A percentile compares a stretch with the other conserved stretches of the same genome.
phyloP scores from a whole-genome alignment of 495 filamentous ascomycete genomes.

The Echria macrotheca region DNA sequence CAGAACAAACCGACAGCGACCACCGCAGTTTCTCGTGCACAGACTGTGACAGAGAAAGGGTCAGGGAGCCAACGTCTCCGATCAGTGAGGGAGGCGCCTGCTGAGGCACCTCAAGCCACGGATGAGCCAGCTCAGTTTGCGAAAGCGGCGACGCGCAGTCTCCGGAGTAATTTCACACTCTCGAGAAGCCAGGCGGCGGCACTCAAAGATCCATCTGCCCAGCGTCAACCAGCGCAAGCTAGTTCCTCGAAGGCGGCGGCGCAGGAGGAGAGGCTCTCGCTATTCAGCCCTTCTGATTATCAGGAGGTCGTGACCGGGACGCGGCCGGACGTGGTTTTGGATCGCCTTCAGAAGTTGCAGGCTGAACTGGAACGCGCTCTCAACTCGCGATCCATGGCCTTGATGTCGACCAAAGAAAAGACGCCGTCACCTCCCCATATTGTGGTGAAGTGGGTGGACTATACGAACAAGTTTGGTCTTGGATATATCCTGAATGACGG shows the following conservation, averaged over 20 bases:
- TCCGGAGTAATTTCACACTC: slow-evolving; percentile 22
- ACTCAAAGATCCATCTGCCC: slow-evolving; percentile 8
- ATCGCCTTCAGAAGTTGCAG: slow-evolving; percentile 44
- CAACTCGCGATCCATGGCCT: slow-evolving; percentile 47
- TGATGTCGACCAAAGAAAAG: slow-evolving; percentile 36
- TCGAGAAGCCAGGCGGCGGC: slow-evolving; percentile 16
- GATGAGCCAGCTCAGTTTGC: slow-evolving; percentile 15
- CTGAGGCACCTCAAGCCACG: background rate
- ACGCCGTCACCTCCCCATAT: slow-evolving; percentile 43
- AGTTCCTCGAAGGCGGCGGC: slow-evolving; percentile 7
- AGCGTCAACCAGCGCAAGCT: background rate
- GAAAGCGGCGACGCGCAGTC: slow-evolving; percentile 19
- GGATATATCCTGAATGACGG: slow-evolving; percentile 84
- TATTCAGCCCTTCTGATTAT: slow-evolving; percentile 49
- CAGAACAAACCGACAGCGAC: slow-evolving; percentile 32
- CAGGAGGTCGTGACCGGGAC: slow-evolving; percentile 43
- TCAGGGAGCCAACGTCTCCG: slow-evolving; percentile 26
- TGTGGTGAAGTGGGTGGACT: slow-evolving; percentile 93
- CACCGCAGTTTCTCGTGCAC: slow-evolving; percentile 12
- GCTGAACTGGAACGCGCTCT: slow-evolving; percentile 52
- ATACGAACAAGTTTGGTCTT: slow-evolving; percentile 82
- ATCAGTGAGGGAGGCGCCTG: slow-evolving; percentile 16
- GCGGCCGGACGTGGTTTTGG: slow-evolving; percentile 47
- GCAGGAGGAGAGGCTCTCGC: slow-evolving; percentile 26
- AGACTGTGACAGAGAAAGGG: slow-evolving; percentile 19